phyloP scores from a whole-genome alignment of 768 basidiomycete species.

The Termitomyces sp. region DNA sequence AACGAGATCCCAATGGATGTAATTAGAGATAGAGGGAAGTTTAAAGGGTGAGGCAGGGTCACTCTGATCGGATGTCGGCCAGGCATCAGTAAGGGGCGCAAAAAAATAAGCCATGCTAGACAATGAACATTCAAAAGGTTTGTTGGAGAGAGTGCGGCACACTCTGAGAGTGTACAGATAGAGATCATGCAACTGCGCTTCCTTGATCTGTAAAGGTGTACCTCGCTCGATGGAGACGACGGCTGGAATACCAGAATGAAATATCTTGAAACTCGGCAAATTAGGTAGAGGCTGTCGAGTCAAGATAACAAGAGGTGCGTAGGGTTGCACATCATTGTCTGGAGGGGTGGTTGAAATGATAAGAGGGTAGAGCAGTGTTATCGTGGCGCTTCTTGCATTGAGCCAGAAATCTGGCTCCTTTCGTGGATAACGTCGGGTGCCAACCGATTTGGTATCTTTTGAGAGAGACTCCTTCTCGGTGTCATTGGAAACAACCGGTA shows the following conservation, averaged over 20 bases:
- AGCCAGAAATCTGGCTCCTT: conserved; percentile 71
- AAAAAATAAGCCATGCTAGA: conserved; percentile 65
- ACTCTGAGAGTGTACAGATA: conserved; percentile 64
- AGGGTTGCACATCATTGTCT: conserved; percentile 31
- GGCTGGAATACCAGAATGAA: conserved; percentile 48
- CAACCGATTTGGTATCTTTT: conserved; percentile 30
- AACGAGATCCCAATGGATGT: conserved; percentile 67
- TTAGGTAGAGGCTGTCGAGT: conserved; percentile 66
- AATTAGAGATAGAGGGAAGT: conserved; percentile 37
- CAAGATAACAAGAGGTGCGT: conserved; percentile 62
- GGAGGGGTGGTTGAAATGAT: conserved; percentile 42
- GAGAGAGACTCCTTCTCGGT: neutral
- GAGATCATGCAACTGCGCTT: conserved; percentile 45
- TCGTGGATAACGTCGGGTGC: conserved; percentile 54
- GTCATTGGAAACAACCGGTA: conserved; percentile 16
- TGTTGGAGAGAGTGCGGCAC: conserved; percentile 64
- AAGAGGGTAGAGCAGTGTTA: conserved; percentile 52
- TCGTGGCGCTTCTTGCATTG: conserved; percentile 31
- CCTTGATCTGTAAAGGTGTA: conserved; percentile 47
- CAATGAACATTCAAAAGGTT: conserved; percentile 54
- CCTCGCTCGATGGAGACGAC: conserved; percentile 44
- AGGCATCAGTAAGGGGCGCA: conserved; percentile 51
- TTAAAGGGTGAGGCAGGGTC: conserved; percentile 19
- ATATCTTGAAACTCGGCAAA: conserved; percentile 57
- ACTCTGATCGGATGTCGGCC: conserved; percentile 29